A percentile compares a stretch with the other conserved stretches of the same genome.
Conservation (phyloP, 1,284 basidiomycete genomes). For the Ganoderma sp. region DNA sequence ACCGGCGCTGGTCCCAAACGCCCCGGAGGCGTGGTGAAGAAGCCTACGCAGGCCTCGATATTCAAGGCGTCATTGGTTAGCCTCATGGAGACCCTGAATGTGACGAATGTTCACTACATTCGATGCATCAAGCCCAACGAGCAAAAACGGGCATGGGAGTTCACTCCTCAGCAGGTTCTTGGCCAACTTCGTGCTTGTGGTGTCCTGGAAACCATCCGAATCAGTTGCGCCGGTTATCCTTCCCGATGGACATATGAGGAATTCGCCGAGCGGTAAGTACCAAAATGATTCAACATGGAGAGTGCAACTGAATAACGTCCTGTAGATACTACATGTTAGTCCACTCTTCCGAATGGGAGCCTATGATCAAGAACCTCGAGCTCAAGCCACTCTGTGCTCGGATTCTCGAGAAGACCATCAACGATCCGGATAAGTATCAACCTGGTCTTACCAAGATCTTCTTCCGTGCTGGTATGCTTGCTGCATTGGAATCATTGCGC, state of each 20-base stretch:
- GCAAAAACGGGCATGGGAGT: constrained; percentile 95
- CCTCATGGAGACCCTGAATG: constrained; percentile 96
- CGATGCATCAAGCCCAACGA: constrained; percentile 99
- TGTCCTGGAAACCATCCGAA: constrained; percentile 98
- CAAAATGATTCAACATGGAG: not conserved
- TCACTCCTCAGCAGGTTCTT: constrained; percentile 94
- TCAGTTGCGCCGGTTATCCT: constrained; percentile 98
- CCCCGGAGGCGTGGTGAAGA: constrained; percentile 75
- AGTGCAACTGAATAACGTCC: constrained; percentile 20
- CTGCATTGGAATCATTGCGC: constrained; percentile 92
- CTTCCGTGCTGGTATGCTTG: constrained; percentile 99
- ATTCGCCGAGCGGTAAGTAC: constrained; percentile 91
- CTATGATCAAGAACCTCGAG: constrained; percentile 81
- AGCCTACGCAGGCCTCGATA: constrained; percentile 97
- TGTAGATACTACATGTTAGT: constrained; percentile 96
- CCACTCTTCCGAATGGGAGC: constrained; percentile 84
- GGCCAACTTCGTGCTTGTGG: constrained; percentile 97
- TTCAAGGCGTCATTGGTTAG: constrained; percentile 96
- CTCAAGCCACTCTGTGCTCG: constrained; percentile 83
- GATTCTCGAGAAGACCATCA: constrained; percentile 87
- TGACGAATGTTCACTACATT: constrained; percentile 99
- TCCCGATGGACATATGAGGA: constrained; percentile 99
- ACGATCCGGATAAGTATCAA: constrained; percentile 96
- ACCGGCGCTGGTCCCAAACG: constrained; percentile 56
- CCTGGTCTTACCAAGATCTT: constrained; percentile 98